Evolutionary conservation across 2,329 filamentous ascomycete species (phyloP).

Genomic region (Fusarium nodosum): DNA sequence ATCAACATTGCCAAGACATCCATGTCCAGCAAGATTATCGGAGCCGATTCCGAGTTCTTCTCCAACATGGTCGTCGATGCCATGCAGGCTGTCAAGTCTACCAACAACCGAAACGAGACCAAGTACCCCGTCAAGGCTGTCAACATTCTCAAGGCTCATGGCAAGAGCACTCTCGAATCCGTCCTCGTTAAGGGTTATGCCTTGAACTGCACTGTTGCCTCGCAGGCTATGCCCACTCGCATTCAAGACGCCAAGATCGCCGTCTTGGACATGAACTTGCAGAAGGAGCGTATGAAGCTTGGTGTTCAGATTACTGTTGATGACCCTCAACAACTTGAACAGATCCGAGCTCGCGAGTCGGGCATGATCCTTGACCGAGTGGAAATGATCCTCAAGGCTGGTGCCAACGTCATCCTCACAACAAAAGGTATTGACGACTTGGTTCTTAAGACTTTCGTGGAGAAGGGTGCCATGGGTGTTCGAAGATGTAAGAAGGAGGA

Average conservation of each 20-base stretch:
- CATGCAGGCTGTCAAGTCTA: slow-evolving; percentile 93
- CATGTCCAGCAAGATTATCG: slow-evolving; percentile 99
- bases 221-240: slow-evolving; percentile 96
- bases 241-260: slow-evolving; percentile 97
- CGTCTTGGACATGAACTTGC: slow-evolving; percentile 95
- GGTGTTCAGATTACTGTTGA: slow-evolving; percentile 99
- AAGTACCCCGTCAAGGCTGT: slow-evolving; percentile 99
- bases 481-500: slow-evolving; percentile 99
- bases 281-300: slow-evolving; percentile 99
- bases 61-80: slow-evolving; percentile 95
- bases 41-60: slow-evolving; percentile 95
- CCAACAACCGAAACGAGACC: slow-evolving; percentile 88
- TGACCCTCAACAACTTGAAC: slow-evolving; percentile 95
- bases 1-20: slow-evolving; percentile 97
- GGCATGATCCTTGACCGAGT: slow-evolving; percentile 94
- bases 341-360: slow-evolving; percentile 92
- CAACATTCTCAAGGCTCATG: slow-evolving; percentile 98
- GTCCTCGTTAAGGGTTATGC: slow-evolving; percentile 95
- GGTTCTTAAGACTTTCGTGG: slow-evolving; percentile 92
- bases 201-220: slow-evolving; percentile 97
- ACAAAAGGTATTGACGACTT: slow-evolving; percentile 99
- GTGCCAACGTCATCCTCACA: slow-evolving; percentile 94
- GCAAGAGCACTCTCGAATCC: slow-evolving; percentile 91
- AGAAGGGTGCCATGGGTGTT: slow-evolving; percentile 95
- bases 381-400: slow-evolving; percentile 97